Conservation (phyloP, 2,329 filamentous ascomycete species). For the Apiospora sp. region DNA sequence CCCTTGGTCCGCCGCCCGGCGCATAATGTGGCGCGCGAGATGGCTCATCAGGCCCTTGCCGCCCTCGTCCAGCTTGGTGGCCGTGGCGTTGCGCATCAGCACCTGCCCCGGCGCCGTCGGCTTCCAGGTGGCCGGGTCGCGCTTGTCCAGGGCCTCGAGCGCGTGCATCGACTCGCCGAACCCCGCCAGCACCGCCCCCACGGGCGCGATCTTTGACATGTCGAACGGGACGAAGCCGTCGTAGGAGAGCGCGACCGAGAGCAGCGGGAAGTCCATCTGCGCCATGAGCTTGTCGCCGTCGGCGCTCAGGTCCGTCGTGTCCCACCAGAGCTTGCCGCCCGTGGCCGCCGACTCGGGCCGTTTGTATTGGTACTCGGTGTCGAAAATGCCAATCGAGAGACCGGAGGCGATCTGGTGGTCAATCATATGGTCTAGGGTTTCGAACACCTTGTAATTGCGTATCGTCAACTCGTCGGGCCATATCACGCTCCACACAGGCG, state of each 20-base stretch:
- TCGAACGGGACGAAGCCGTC: slow-evolving; percentile 35
- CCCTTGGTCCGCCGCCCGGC: slow-evolving; percentile 31
- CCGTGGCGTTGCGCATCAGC: slow-evolving; percentile 38
- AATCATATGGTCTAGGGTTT: slow-evolving; percentile 30
- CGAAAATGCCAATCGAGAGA: slow-evolving; percentile 31
- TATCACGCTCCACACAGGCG: slow-evolving; percentile 34
- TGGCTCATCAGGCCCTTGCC: slow-evolving; percentile 37
- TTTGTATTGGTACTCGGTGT: slow-evolving; percentile 33
- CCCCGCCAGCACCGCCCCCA: slow-evolving; percentile 26
- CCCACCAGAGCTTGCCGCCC: slow-evolving; percentile 41
- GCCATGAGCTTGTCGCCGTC: slow-evolving; percentile 34
- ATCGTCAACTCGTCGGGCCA: slow-evolving; percentile 31
- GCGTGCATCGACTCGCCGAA: slow-evolving; percentile 24
- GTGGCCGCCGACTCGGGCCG: slow-evolving; percentile 35
- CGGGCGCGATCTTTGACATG: slow-evolving; percentile 22
- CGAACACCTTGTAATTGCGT: slow-evolving; percentile 31
- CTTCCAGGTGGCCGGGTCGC: slow-evolving; percentile 37
- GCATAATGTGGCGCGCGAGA: slow-evolving; percentile 37
- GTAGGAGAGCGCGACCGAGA: slow-evolving; percentile 41
- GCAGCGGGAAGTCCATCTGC: slow-evolving; percentile 44
- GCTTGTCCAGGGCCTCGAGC: slow-evolving; percentile 32
- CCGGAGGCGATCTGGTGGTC: slow-evolving; percentile 33
- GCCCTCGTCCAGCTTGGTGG: slow-evolving; percentile 39
- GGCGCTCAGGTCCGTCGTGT: slow-evolving; percentile 26
- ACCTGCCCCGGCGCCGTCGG: slow-evolving; percentile 38